Percentiles rank a stretch among this genome's conserved stretches.
Evolutionary conservation across 352 stramenopile genomes (phyloP).

Genomic region (Phytophthora pluvialis): DNA sequence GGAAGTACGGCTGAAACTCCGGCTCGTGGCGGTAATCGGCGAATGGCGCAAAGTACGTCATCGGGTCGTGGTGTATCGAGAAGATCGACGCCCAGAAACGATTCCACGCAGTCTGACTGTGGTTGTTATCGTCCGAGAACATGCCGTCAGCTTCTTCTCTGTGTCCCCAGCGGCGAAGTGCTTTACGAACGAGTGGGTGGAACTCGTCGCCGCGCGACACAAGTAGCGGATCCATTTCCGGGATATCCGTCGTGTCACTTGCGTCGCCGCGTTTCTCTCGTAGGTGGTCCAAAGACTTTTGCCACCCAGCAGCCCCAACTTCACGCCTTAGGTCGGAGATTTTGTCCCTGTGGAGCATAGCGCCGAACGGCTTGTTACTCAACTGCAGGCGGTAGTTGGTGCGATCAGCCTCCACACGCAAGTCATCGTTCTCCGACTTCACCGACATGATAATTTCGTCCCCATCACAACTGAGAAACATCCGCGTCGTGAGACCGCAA

Average conservation of each 20-base stretch:
- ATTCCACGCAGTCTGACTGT: conserved; percentile 34
- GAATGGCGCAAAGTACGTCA: conserved; percentile 75
- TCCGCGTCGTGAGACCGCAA: conserved; percentile 72
- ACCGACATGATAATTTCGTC: conserved; percentile 83
- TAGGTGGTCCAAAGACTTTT: conserved; percentile 56
- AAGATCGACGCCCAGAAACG: conserved; percentile 63
- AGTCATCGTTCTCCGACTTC: conserved; percentile 71
- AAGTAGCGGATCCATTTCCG: conserved; percentile 73
- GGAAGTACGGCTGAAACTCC: conserved; percentile 75
- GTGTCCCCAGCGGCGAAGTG: conserved; percentile 67
- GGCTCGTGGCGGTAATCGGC: conserved; percentile 70
- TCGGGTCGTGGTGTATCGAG: conserved; percentile 65
- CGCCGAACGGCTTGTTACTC: conserved; percentile 72
- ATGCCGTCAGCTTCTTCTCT: conserved; percentile 72
- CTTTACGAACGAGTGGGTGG: conserved; percentile 51
- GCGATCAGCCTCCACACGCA: conserved; percentile 71
- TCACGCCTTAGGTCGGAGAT: conserved; percentile 52
- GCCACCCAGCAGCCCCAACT: conserved; percentile 46
- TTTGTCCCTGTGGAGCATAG: conserved; percentile 59
- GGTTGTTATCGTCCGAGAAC: conserved; percentile 45
- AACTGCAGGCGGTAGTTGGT: conserved; percentile 69
- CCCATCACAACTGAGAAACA: conserved; percentile 67
- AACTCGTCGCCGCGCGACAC: conserved; percentile 53
- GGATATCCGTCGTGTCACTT: conserved; percentile 38
- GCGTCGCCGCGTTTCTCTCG: conserved; percentile 45